Percentiles rank a stretch among this genome's conserved stretches.
Evolutionary conservation across 2,329 filamentous ascomycete genomes (phyloP).

Genomic region (Aspergillus sp.): DNA sequence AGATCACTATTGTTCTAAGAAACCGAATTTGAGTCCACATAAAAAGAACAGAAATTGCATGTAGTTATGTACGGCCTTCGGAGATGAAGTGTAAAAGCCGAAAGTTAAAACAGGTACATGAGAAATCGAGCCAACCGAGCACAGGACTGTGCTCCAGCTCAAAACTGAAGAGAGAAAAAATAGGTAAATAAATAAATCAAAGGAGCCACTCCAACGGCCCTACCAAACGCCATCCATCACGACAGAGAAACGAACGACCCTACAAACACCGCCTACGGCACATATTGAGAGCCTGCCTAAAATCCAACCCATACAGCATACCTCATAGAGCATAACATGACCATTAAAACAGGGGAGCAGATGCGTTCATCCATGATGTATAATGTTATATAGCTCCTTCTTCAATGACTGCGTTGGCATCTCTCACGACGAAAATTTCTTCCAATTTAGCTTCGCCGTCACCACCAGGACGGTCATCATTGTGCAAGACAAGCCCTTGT

Average conservation of each 20-base stretch:
- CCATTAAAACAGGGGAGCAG: neutral
- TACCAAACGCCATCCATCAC: conserved; percentile 1
- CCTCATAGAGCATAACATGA: conserved; percentile 12
- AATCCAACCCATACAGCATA: conserved; percentile 12
- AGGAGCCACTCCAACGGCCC: neutral
- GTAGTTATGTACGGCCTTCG: neutral
- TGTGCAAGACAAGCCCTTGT: conserved; percentile 77
- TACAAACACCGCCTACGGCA: conserved; percentile 15
- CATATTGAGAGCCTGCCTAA: conserved; percentile 8
- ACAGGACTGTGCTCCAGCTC: neutral
- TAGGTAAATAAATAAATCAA: neutral
- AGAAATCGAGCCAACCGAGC: neutral
- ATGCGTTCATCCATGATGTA: conserved; percentile 7
- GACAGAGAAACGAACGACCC: conserved; percentile 1
- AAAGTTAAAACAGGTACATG: neutral
- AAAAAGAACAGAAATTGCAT: neutral
- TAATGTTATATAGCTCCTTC: conserved; percentile 29
- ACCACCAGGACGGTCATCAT: conserved; percentile 45
- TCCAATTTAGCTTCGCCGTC: conserved; percentile 36
- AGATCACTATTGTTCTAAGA: too few relatives aligned
- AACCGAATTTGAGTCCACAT: too few relatives aligned
- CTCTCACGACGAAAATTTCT: conserved; percentile 45
- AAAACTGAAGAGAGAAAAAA: neutral
- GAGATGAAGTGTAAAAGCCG: neutral
- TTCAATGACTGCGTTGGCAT: conserved; percentile 40